A percentile compares a stretch with the other conserved stretches of the same genome.
Conservation (phyloP, 2,329 filamentous ascomycete species). For the Ascochyta clinopodiicola region DNA sequence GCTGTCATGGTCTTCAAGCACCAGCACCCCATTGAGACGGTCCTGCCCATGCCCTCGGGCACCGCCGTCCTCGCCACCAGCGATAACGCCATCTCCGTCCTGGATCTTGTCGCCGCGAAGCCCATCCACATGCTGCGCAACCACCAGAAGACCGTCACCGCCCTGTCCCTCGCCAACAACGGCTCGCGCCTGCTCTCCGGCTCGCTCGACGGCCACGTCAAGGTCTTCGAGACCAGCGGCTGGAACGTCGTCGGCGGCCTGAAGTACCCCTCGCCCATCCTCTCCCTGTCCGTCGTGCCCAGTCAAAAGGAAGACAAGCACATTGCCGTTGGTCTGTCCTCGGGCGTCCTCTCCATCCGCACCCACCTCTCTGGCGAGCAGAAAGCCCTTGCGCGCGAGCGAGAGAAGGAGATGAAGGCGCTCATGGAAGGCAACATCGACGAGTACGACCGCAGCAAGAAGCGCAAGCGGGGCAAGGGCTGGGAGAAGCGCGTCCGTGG, state of each 20-base stretch:
- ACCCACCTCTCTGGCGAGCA: conserved; percentile 86
- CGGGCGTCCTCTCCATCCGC: conserved; percentile 86
- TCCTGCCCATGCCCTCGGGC: conserved; percentile 85
- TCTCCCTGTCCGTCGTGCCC: conserved; percentile 79
- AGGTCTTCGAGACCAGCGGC: conserved; percentile 89
- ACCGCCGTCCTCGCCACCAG: conserved; percentile 86
- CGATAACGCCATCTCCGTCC: conserved; percentile 84
- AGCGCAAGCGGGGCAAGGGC: conserved; percentile 64
- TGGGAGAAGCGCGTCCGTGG: conserved; percentile 69
- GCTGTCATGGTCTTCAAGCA: conserved; percentile 93
- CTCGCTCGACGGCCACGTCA: conserved; percentile 93
- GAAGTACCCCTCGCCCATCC: conserved; percentile 91
- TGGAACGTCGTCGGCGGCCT: conserved; percentile 97
- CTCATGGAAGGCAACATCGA: conserved; percentile 79
- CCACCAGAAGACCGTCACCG: conserved; percentile 97
- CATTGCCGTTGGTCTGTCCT: conserved; percentile 92
- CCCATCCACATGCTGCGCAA: conserved; percentile 87
- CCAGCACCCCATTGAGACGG: conserved; percentile 82
- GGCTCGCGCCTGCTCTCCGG: conserved; percentile 84
- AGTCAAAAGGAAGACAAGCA: conserved; percentile 83
- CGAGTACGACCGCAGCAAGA: conserved; percentile 76
- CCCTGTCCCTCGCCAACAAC: conserved; percentile 79
- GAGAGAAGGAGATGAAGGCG: conserved; percentile 84
- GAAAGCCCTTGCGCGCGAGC: conserved; percentile 76
- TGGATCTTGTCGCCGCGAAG: conserved; percentile 90